A percentile compares a stretch with the other conserved stretches of the same genome.
Evolutionary conservation across 1,139 yeast genomes (phyloP).

Genomic region (Yamadazyma atmosphaerica): DNA sequence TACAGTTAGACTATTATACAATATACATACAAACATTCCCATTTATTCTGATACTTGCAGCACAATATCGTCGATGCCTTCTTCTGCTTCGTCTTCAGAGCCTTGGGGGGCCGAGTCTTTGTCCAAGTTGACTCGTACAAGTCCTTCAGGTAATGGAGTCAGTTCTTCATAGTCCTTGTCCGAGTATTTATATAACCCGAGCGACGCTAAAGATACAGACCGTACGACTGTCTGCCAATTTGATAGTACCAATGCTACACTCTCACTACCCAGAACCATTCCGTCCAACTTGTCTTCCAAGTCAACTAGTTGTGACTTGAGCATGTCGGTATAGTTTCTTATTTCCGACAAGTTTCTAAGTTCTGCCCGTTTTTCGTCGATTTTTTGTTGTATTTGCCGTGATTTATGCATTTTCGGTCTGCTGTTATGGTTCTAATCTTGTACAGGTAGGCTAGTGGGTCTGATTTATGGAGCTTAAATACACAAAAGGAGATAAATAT

Average conservation of each 20-base stretch:
- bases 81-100: constrained; percentile 6
- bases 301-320: constrained; percentile 49
- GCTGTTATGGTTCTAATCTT: not conserved
- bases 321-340: constrained; percentile 44
- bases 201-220: constrained; percentile 67
- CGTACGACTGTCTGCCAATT: constrained; percentile 73
- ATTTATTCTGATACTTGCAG: not conserved
- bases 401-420: constrained; percentile 11
- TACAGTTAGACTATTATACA: too few relatives aligned
- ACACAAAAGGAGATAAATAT: too few relatives aligned
- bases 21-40: too few relatives aligned
- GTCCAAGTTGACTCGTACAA: constrained; percentile 63
- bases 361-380: constrained; percentile 51
- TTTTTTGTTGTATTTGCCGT: constrained; percentile 28
- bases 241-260: constrained; percentile 54
- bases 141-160: constrained; percentile 49
- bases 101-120: constrained; percentile 19
- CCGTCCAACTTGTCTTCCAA: constrained; percentile 50
- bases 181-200: constrained; percentile 51
- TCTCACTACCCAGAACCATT: constrained; percentile 59
- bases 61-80: too few relatives aligned
- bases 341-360: constrained; percentile 52
- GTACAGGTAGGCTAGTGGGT: too few relatives aligned
- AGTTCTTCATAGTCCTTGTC: constrained; percentile 45
- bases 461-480: too few relatives aligned